A percentile compares a stretch with the other conserved stretches of the same genome.
phyloP scores from a whole-genome alignment of 441 rosid genomes.

The Lepidium campestre region DNA sequence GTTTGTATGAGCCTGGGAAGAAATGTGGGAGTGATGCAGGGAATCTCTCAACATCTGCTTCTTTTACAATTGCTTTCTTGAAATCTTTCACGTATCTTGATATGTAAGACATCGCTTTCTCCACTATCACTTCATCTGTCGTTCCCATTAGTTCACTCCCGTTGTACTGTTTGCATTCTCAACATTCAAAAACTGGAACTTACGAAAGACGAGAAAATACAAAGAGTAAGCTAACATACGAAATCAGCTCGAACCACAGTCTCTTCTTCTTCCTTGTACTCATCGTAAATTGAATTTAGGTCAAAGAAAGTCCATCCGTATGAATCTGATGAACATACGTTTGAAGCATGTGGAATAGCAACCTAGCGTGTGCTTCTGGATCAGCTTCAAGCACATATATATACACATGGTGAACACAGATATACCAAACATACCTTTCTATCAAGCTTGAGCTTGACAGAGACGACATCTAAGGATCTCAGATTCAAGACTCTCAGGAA shows the following conservation, averaged over 20 bases:
- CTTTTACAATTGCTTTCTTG: conserved; percentile 30
- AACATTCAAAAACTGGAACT: background rate
- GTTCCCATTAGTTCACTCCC: conserved; percentile 45
- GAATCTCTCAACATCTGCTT: conserved; percentile 37
- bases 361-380: conserved; percentile 28
- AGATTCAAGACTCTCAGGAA: conserved; percentile 55
- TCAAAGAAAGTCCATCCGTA: conserved; percentile 53
- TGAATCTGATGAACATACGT: conserved; percentile 43
- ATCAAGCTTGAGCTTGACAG: conserved; percentile 44
- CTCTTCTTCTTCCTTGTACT: conserved; percentile 34
- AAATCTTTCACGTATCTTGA: conserved; percentile 38
- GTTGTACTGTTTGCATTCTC: conserved; percentile 35
- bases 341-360: conserved; percentile 40
- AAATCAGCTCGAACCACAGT: conserved; percentile 47
- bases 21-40: conserved; percentile 49
- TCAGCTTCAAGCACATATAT: background rate
- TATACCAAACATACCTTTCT: conserved; percentile 33
- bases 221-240: conserved; percentile 27
- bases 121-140: conserved; percentile 35
- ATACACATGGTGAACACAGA: background rate
- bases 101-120: conserved; percentile 36
- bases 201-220: no score
- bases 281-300: conserved; percentile 42
- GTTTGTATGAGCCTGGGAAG: conserved; percentile 63
- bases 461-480: conserved; percentile 38